Percentiles rank a stretch among this genome's conserved stretches.
These are phyloP conservation scores for Salvia hispanica DNA, from an alignment of 257 asterid species.

Conservation along the genomic window DNA sequence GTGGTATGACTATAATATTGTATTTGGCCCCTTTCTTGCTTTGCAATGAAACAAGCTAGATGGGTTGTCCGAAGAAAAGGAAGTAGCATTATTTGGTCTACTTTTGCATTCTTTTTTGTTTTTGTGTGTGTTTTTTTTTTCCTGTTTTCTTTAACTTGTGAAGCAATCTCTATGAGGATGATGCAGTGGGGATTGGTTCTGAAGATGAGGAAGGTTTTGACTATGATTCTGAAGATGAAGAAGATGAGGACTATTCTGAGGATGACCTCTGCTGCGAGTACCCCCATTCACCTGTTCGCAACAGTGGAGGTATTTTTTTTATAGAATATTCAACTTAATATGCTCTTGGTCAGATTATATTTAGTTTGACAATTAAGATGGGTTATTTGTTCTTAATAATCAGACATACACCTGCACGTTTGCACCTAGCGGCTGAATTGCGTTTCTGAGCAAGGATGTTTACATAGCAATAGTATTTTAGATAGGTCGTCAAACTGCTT, in stretches of 20 bases:
- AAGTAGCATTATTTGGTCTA: neutral
- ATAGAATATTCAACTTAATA: neutral
- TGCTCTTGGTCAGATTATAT: neutral
- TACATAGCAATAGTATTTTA: neutral
- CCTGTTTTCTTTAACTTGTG: constrained; percentile 50
- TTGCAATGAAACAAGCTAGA: neutral
- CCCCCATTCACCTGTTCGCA: constrained; percentile 56
- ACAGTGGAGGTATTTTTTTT: constrained; percentile 69
- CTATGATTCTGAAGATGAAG: constrained; percentile 31
- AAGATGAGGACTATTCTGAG: constrained; percentile 45
- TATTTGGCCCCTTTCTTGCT: neutral
- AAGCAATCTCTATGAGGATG: constrained; percentile 57
- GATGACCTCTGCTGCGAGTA: constrained; percentile 52
- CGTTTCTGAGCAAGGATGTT: constrained; percentile 5
- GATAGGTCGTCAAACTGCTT: neutral
- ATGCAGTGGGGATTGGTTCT: constrained; percentile 42
- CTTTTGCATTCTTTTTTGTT: neutral
- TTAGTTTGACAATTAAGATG: neutral
- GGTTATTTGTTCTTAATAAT: constrained; percentile 9
- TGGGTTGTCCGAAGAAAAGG: constrained; percentile 8
- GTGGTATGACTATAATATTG: neutral
- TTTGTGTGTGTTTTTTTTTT: neutral
- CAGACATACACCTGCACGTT: neutral
- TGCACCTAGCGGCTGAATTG: neutral
- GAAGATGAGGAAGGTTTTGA: constrained; percentile 52